Evolutionary conservation across 2,329 filamentous ascomycete species (phyloP).

Genomic region (Alternaria triticimaculans): DNA sequence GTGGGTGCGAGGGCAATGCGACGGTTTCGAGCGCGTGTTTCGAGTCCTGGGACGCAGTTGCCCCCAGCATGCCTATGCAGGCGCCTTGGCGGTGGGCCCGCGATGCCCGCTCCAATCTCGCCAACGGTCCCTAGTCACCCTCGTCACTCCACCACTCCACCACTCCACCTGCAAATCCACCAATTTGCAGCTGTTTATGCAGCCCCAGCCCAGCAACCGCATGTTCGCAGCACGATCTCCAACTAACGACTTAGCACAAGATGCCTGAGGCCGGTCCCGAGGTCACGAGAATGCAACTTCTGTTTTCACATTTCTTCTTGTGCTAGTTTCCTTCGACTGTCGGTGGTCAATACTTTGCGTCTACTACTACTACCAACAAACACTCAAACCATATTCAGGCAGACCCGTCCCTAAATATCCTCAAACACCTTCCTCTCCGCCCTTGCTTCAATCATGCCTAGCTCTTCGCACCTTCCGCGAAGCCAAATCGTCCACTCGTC

Average conservation of each 20-base stretch:
- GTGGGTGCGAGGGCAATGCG: slow-evolving; percentile 11
- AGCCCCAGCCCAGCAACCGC: neutral
- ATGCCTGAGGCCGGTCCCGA: neutral
- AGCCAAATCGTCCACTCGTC: slow-evolving; percentile 20
- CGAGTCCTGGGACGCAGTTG: slow-evolving; percentile 10
- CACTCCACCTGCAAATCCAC: slow-evolving; percentile 9
- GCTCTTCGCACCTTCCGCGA: slow-evolving; percentile 10
- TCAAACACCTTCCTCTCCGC: slow-evolving; percentile 6
- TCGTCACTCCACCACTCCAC: slow-evolving; percentile 6
- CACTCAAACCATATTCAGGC: neutral
- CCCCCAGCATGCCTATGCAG: slow-evolving; percentile 8
- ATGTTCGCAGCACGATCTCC: slow-evolving; percentile 5
- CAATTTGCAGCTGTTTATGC: slow-evolving; percentile 12
- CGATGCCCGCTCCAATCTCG: slow-evolving; percentile 6
- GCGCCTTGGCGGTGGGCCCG: slow-evolving; percentile 22
- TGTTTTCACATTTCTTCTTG: neutral
- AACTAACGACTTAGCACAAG: slow-evolving; percentile 3
- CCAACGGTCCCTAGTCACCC: slow-evolving; percentile 3
- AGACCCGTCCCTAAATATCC: slow-evolving; percentile 3
- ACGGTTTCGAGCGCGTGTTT: slow-evolving; percentile 19
- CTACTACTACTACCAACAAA: neutral
- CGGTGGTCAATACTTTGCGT: neutral
- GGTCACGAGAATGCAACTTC: neutral
- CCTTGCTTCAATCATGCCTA: slow-evolving; percentile 11
- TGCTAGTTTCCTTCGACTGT: neutral